Percentiles rank a stretch among this genome's conserved stretches.
phyloP scores from a whole-genome alignment of 331 rosid species.

The Acacia pycnantha region DNA sequence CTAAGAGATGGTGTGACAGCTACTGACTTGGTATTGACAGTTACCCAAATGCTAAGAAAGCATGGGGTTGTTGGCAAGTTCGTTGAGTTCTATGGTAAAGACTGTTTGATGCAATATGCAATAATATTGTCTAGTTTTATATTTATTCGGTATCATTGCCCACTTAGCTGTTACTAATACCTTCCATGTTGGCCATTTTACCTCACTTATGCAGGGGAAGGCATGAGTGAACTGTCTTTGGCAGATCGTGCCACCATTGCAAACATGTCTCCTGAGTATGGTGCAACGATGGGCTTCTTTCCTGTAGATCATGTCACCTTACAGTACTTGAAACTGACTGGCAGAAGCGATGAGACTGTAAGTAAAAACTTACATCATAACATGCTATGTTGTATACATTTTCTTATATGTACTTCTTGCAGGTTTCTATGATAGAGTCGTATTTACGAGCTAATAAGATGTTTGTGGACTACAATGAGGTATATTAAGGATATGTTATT shows the following conservation, averaged over 20 bases:
- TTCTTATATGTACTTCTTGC: slow-evolving; percentile 39
- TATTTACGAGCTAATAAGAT: slow-evolving; percentile 74
- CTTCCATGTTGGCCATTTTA: slow-evolving; percentile 13
- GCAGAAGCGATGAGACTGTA: slow-evolving; percentile 77
- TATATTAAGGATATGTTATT: slow-evolving; percentile 13
- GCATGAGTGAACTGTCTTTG: slow-evolving; percentile 77
- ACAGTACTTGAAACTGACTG: slow-evolving; percentile 78
- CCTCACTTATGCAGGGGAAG: slow-evolving; percentile 63
- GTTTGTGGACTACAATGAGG: slow-evolving; percentile 87
- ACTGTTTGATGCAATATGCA: slow-evolving; percentile 17
- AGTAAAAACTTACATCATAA: slow-evolving; percentile 20
- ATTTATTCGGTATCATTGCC: slow-evolving; percentile 1
- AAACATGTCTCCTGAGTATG: slow-evolving; percentile 89
- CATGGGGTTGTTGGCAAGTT: slow-evolving; percentile 92
- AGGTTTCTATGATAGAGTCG: slow-evolving; percentile 74
- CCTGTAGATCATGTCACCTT: slow-evolving; percentile 86
- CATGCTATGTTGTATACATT: slow-evolving; percentile 14
- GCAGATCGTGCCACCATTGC: slow-evolving; percentile 94
- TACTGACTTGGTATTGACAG: slow-evolving; percentile 86
- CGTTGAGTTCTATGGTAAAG: slow-evolving; percentile 81
- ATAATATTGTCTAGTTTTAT: not conserved
- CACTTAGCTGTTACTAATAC: slow-evolving; percentile 29
- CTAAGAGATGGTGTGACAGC: slow-evolving; percentile 82
- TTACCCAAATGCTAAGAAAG: slow-evolving; percentile 83
- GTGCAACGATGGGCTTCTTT: slow-evolving; percentile 95